These are phyloP conservation scores for Coprinopsis cinerea DNA, from an alignment of 768 basidiomycete species.

Conservation along the genomic window DNA sequence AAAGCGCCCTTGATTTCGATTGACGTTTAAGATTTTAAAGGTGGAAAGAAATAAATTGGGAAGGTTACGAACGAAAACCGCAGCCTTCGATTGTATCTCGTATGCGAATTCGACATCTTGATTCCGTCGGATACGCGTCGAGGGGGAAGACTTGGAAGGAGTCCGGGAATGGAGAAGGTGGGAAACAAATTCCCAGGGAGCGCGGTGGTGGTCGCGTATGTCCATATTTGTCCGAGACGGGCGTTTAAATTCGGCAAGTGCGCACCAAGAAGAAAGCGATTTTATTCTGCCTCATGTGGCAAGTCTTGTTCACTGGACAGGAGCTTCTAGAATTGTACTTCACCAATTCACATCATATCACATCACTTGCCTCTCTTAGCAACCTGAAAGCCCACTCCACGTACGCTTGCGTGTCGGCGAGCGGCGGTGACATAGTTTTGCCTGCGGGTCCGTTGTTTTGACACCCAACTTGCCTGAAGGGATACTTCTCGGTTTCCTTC, in stretches of 20 bases:
- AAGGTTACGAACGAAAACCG: conserved; percentile 40
- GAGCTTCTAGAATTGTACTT: not conserved
- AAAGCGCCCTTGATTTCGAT: conserved; percentile 41
- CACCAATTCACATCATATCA: not conserved
- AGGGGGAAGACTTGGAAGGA: conserved; percentile 17
- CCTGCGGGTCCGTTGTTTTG: not conserved
- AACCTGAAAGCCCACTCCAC: not conserved
- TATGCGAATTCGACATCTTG: conserved; percentile 57
- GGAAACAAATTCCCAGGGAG: not conserved
- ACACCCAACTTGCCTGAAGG: conserved; percentile 4
- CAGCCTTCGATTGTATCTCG: conserved; percentile 52
- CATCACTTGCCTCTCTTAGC: not conserved
- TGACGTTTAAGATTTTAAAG: conserved; percentile 1
- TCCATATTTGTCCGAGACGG: not conserved
- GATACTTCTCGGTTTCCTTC: not conserved
- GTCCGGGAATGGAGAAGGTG: not conserved
- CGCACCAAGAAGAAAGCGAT: not conserved
- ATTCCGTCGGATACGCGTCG: conserved; percentile 37
- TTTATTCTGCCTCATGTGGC: not conserved
- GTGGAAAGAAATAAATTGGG: not conserved
- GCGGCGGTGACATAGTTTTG: not conserved
- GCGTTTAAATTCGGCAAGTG: not conserved
- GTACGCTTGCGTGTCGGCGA: not conserved
- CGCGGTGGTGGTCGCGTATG: not conserved
- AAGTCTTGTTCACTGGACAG: not conserved